Evolutionary conservation across 1,139 yeast species (phyloP), one percentile per base, ranked within the genome.

Genomic region (Suhomyces wounanorum): DNA sequence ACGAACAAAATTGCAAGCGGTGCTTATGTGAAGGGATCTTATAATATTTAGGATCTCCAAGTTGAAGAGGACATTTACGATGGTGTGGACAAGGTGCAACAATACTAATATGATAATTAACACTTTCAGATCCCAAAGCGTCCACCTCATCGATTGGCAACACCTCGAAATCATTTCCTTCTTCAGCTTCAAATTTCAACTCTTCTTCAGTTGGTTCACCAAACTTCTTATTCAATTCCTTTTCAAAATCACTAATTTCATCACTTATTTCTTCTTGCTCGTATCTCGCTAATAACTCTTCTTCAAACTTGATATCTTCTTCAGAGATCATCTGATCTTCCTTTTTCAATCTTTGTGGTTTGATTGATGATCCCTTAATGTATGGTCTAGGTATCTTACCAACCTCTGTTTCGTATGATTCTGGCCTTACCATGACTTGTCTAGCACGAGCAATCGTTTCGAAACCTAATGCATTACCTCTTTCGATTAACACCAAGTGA

Each of bases 41-140:
- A 60, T 86, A 87, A 57, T 78, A 84, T 41, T 83, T 83, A 7
- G 92, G 90, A 53, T 86, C 87, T 13, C 86, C 85, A 31, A 84
- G 77, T 65, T 91, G 97, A 49, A 94, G 71, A 0, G 99, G 98
- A 62, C 98, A 92, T 58, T 76, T 81, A 28, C 85, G 82, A 61
- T 91, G 97, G 65, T 94, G 98, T 0, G 96, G 71, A 64, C 98
- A 94, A 3, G 99, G 99, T 0, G 97, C 97, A 30, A 94, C 62
- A 10, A 92, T 78, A 48, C 78, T 78, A 41, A 87, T 59, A 57
- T 85, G 84, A 60, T 78, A 85, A 56, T 78, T 78, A 3, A 73
- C 71, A 59, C 68, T 59, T 56, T 66, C 60, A 21, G 61, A 42
- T 6, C 60, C 45, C 11, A 63, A 53, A 17, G 46, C 49, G 9